Conservation (phyloP, 2,329 filamentous ascomycete genomes). For the Neoscytalidium dimidiatum region DNA sequence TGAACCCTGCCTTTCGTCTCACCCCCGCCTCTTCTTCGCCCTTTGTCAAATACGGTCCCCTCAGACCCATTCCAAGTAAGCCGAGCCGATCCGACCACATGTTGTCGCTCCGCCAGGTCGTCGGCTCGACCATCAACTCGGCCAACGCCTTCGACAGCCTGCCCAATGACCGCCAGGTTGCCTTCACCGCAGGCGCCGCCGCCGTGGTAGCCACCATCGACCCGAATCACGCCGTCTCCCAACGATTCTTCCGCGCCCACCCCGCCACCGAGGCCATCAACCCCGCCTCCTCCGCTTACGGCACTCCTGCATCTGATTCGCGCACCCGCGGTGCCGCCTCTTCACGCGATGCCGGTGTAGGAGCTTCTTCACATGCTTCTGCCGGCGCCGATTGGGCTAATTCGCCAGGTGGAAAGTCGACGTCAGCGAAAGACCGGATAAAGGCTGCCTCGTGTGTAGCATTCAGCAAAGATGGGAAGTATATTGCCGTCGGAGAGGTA, state of each 20-base stretch:
- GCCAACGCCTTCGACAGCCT: slow-evolving; percentile 86
- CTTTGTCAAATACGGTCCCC: slow-evolving; percentile 57
- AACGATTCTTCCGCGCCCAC: slow-evolving; percentile 88
- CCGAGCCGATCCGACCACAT: slow-evolving; percentile 46
- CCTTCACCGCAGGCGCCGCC: slow-evolving; percentile 88
- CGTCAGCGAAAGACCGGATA: slow-evolving; percentile 87
- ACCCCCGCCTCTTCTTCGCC: slow-evolving; percentile 76
- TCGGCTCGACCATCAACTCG: slow-evolving; percentile 85
- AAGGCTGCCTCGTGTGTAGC: slow-evolving; percentile 92
- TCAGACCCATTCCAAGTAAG: slow-evolving; percentile 62
- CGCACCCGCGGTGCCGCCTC: slow-evolving; percentile 58
- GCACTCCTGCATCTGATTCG: slow-evolving; percentile 50
- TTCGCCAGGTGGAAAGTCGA: slow-evolving; percentile 65
- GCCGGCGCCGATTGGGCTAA: slow-evolving; percentile 60
- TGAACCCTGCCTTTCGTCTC: slow-evolving; percentile 18
- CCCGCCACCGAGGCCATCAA: slow-evolving; percentile 71
- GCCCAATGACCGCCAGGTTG: slow-evolving; percentile 69
- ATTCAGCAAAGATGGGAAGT: slow-evolving; percentile 82
- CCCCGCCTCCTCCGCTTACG: slow-evolving; percentile 55
- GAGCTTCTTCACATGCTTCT: slow-evolving; percentile 46
- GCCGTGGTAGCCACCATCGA: slow-evolving; percentile 86
- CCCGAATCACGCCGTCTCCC: slow-evolving; percentile 62
- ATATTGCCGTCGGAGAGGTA: slow-evolving; percentile 85
- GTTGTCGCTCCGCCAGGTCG: slow-evolving; percentile 77
- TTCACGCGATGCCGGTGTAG: slow-evolving; percentile 51